Conservation (phyloP, 108 stramenopile species). For the Pseudonitzschia multiseries region DNA sequence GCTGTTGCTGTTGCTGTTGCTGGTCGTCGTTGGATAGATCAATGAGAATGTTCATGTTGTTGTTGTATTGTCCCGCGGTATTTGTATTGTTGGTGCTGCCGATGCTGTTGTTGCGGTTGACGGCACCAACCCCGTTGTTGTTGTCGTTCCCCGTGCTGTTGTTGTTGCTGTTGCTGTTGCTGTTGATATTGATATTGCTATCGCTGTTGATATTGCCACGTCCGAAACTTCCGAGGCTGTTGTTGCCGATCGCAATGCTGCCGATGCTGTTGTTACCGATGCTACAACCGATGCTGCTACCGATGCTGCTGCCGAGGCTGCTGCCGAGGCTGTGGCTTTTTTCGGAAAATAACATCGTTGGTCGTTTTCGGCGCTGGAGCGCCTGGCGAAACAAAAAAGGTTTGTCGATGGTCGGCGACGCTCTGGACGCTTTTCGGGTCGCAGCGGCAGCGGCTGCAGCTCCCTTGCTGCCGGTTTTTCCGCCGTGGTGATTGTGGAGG, state of each 20-base stretch:
- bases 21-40: too few relatives aligned
- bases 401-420: not conserved
- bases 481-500: not conserved
- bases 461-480: too few relatives aligned
- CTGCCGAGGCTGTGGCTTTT: not conserved
- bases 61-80: not conserved
- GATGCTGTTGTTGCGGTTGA: too few relatives aligned
- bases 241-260: not conserved
- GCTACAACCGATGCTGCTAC: too few relatives aligned
- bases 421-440: too few relatives aligned
- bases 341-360: not conserved
- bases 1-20: too few relatives aligned
- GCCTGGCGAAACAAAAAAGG: not conserved
- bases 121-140: too few relatives aligned
- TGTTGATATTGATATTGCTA: not conserved
- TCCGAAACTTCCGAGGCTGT: not conserved
- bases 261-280: not conserved
- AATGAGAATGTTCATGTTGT: not conserved
- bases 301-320: too few relatives aligned
- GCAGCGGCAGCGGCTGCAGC: too few relatives aligned
- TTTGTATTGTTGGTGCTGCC: not conserved
- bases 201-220: not conserved
- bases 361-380: conserved; percentile 1
- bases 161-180: not conserved
- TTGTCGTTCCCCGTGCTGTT: not conserved